Evolutionary conservation across 2,329 filamentous ascomycete genomes (phyloP).

Genomic region (Aspergillus novofumigatus): DNA sequence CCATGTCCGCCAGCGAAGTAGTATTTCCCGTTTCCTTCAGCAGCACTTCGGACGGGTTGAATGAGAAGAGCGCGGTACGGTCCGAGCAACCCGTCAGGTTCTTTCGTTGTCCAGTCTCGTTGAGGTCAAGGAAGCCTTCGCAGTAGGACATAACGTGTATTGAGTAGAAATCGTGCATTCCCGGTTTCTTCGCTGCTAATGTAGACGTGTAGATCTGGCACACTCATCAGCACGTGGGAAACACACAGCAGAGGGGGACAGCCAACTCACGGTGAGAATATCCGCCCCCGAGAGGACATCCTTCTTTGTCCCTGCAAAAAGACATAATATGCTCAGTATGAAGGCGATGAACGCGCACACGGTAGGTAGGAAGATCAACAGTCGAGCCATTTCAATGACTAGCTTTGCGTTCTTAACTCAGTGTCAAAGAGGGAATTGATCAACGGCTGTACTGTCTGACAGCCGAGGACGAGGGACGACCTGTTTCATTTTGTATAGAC

Average conservation of each 20-base stretch:
- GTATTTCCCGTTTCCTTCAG: conserved; percentile 46
- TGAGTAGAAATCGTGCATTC: conserved; percentile 59
- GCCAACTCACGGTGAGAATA: conserved; percentile 50
- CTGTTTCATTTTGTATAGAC: neutral
- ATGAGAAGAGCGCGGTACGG: conserved; percentile 51
- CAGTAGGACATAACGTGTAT: conserved; percentile 60
- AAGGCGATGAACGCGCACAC: conserved; percentile 52
- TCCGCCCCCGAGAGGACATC: conserved; percentile 55
- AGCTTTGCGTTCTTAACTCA: neutral
- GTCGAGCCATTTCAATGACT: conserved; percentile 9
- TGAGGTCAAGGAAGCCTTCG: conserved; percentile 36
- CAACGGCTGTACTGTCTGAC: neutral
- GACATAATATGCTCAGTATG: conserved; percentile 55
- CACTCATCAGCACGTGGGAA: neutral
- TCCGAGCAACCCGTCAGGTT: conserved; percentile 56
- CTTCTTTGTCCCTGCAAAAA: conserved; percentile 57
- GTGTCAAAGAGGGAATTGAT: neutral
- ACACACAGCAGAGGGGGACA: neutral
- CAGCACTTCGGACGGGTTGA: conserved; percentile 51
- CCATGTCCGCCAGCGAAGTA: conserved; percentile 49
- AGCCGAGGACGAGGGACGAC: neutral
- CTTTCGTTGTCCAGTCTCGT: conserved; percentile 26
- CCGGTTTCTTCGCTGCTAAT: conserved; percentile 43
- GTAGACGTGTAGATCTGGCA: conserved; percentile 31
- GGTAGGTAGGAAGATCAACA: conserved; percentile 43